A percentile compares a stretch with the other conserved stretches of the same genome.
phyloP scores from a whole-genome alignment of 148 eudicot genomes.

The Drosera capensis region DNA sequence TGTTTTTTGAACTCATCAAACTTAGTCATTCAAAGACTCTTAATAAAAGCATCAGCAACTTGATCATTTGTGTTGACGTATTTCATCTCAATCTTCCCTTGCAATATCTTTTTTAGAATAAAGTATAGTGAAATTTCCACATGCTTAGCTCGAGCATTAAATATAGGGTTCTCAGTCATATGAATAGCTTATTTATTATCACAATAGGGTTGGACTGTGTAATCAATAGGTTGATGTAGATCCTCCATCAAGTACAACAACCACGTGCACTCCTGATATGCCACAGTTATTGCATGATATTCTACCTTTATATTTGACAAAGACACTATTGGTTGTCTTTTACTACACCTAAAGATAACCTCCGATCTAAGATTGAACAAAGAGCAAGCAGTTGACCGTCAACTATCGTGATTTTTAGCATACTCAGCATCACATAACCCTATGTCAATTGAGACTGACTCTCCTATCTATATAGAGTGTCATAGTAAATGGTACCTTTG shows the following conservation, averaged over 20 bases:
- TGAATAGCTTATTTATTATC: constrained; percentile 10
- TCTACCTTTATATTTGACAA: constrained; percentile 7
- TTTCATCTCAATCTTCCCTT: constrained; percentile 6
- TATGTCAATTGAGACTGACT: neutral
- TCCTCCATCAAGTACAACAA: constrained; percentile 3
- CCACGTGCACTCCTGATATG: constrained; percentile 8
- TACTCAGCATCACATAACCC: neutral
- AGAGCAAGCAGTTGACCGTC: constrained; percentile 5
- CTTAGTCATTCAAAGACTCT: neutral
- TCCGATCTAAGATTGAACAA: constrained; percentile 5
- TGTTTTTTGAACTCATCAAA: neutral
- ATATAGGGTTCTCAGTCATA: constrained; percentile 9
- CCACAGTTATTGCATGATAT: constrained; percentile 7
- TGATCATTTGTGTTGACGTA: constrained; percentile 3
- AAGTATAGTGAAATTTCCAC: constrained; percentile 7
- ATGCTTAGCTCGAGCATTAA: constrained; percentile 7
- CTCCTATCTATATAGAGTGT: neutral
- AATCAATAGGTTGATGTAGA: constrained; percentile 2
- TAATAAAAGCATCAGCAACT: constrained; percentile 5
- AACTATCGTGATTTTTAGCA: constrained; percentile 2
- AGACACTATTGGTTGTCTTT: constrained; percentile 5
- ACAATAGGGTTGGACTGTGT: constrained; percentile 3
- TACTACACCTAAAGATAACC: constrained; percentile 9
- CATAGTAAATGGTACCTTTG: constrained; percentile 3
- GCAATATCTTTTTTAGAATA: constrained; percentile 6